These are phyloP conservation scores for Parastagonospora avenae DNA, from an alignment of 2,329 filamentous ascomycete genomes.

Conservation along the genomic window DNA sequence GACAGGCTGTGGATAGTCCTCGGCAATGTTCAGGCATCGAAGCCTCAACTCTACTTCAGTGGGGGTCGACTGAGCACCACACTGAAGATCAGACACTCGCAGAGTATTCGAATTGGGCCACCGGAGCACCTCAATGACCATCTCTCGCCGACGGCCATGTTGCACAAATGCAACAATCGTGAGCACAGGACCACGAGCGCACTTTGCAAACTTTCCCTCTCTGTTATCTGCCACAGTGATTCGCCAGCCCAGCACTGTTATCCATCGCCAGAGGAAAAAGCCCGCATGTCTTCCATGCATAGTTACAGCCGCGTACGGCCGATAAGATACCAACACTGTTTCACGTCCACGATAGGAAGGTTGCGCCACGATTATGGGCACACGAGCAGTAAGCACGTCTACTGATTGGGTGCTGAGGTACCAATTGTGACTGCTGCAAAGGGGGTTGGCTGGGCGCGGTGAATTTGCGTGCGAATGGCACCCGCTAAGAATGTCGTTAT, in stretches of 20 bases:
- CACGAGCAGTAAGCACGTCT: slow-evolving; percentile 5
- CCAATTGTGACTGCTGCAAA: slow-evolving; percentile 18
- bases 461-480: not conserved
- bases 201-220: not conserved
- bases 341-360: slow-evolving; percentile 45
- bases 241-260: slow-evolving; percentile 21
- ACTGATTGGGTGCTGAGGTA: slow-evolving; percentile 28
- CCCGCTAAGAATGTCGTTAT: slow-evolving; percentile 41
- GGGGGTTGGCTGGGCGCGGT: slow-evolving; percentile 8
- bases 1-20: not conserved
- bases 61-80: not conserved
- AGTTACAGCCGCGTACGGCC: slow-evolving; percentile 17
- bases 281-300: slow-evolving; percentile 28
- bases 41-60: not conserved
- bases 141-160: slow-evolving; percentile 23
- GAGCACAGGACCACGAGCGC: slow-evolving; percentile 7
- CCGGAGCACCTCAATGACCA: not conserved
- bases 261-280: slow-evolving; percentile 11
- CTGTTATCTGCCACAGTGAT: slow-evolving; percentile 29
- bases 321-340: slow-evolving; percentile 35
- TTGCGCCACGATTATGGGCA: slow-evolving; percentile 15
- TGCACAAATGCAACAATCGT: slow-evolving; percentile 11
- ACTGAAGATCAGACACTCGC: not conserved
- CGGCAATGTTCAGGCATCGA: not conserved
- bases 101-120: not conserved